These are phyloP conservation scores for Phlyctochytrium bullatum DNA, from an alignment of 192 early-diverging fungal genomes.

Conservation along the genomic window DNA sequence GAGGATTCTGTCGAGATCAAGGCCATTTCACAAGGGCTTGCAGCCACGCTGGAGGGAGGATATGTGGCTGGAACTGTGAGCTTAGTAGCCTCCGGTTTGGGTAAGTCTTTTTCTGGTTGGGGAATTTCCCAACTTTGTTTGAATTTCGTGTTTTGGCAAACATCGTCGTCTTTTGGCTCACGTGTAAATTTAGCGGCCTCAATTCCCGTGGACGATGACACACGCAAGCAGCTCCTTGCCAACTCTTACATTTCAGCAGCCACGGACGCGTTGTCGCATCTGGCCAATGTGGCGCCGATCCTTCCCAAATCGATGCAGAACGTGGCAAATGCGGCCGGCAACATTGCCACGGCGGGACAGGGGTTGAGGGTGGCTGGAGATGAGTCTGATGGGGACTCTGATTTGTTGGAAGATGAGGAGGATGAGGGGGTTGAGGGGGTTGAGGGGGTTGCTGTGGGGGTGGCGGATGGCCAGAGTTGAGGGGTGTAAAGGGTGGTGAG, in stretches of 20 bases:
- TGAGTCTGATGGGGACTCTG: conserved; percentile 5
- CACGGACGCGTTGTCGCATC: conserved; percentile 26
- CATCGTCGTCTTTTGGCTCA: conserved; percentile 1
- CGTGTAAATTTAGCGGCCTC: not conserved
- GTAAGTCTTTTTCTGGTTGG: no score
- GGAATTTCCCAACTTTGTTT: conserved; percentile 2
- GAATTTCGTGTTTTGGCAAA: not conserved
- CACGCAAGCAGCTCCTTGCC: not conserved
- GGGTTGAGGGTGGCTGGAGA: conserved; percentile 7
- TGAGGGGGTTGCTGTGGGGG: not conserved
- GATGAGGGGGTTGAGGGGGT: conserved; percentile 12
- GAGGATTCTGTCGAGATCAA: conserved; percentile 17
- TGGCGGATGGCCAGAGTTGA: no score
- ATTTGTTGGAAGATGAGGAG: conserved; percentile 1
- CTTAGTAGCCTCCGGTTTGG: conserved; percentile 29
- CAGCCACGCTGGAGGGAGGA: conserved; percentile 31
- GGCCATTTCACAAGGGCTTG: conserved; percentile 21
- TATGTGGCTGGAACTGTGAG: conserved; percentile 29
- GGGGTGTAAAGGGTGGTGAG: no score
- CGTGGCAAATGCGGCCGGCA: conserved; percentile 29
- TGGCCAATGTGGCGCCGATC: conserved; percentile 31
- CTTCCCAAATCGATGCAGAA: conserved; percentile 23
- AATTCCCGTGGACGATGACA: conserved; percentile 4
- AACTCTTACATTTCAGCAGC: conserved; percentile 23
- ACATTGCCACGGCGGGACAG: conserved; percentile 10